Evolutionary conservation across 805 yeast genomes (phyloP).

Genomic region (Sungouiozyma ichnusensis): DNA sequence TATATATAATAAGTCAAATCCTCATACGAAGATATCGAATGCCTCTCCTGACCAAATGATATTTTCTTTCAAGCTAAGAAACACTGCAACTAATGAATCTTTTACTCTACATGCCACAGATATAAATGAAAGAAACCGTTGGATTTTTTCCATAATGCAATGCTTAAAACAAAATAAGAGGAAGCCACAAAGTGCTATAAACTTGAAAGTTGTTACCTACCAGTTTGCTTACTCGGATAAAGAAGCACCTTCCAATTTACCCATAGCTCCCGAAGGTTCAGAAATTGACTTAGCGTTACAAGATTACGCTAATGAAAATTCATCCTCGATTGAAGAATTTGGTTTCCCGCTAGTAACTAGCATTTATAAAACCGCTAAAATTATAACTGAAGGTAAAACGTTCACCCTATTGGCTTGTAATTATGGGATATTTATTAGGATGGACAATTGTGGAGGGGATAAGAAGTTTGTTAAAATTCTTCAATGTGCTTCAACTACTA

Average conservation of each 20-base stretch:
- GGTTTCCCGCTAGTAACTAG: conserved; percentile 23
- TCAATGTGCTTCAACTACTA: conserved; percentile 40
- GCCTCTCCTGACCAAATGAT: conserved; percentile 9
- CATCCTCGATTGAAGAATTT: conserved; percentile 1
- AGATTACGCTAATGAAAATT: conserved; percentile 17
- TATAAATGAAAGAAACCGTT: conserved; percentile 41
- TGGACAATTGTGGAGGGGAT: conserved; percentile 5
- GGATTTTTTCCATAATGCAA: conserved; percentile 44
- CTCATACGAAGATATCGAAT: conserved; percentile 11
- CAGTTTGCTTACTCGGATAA: conserved; percentile 55
- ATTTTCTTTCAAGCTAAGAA: conserved; percentile 41
- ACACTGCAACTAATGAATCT: conserved; percentile 46
- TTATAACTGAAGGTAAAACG: conserved; percentile 35
- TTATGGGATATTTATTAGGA: conserved; percentile 48
- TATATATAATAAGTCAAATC: conserved; percentile 1
- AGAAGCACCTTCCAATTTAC: conserved; percentile 41
- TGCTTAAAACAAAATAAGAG: conserved; percentile 37
- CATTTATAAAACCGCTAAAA: conserved; percentile 36
- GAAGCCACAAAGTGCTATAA: conserved; percentile 41
- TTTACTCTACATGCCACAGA: conserved; percentile 41
- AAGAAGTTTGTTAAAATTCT: conserved; percentile 12
- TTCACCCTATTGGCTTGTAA: conserved; percentile 51
- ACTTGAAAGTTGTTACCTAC: conserved; percentile 43
- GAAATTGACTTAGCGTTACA: conserved; percentile 37
- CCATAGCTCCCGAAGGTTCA: conserved; percentile 42